phyloP scores from a whole-genome alignment of 1,284 basidiomycete genomes.

The Sanguinoderma infundibulare region DNA sequence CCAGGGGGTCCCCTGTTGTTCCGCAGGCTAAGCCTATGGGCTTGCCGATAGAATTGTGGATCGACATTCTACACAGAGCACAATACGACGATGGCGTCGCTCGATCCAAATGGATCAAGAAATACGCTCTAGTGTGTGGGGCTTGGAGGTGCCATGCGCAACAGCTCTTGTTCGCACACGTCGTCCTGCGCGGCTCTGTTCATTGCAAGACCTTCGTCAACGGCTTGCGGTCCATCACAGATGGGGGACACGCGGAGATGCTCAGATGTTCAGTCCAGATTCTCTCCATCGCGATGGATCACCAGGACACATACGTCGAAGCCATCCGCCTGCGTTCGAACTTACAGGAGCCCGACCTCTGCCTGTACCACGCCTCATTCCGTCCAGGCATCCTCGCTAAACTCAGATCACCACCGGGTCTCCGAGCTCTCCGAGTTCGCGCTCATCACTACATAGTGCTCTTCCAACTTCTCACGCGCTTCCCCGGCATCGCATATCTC shows the following conservation, averaged over 20 bases:
- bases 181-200: constrained; percentile 4
- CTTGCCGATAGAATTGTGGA: neutral
- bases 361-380: constrained; percentile 9
- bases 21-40: neutral
- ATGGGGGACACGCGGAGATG: neutral
- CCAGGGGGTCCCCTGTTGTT: neutral
- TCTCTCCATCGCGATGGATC: constrained; percentile 4
- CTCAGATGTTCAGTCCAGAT: neutral
- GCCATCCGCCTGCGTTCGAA: constrained; percentile 8
- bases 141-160: constrained; percentile 7
- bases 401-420: neutral
- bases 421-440: constrained; percentile 1
- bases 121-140: constrained; percentile 8
- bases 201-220: constrained; percentile 5
- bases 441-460: neutral
- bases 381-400: constrained; percentile 1
- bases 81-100: constrained; percentile 11
- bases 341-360: constrained; percentile 3
- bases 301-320: constrained; percentile 8
- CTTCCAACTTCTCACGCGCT: constrained; percentile 6
- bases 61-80: constrained; percentile 5
- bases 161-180: constrained; percentile 6
- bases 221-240: neutral
- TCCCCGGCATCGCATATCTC: neutral
- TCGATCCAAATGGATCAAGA: constrained; percentile 10